Base-by-base conservation (phyloP, 2,329 filamentous ascomycete species). In the Nemania diffusa region DNA sequence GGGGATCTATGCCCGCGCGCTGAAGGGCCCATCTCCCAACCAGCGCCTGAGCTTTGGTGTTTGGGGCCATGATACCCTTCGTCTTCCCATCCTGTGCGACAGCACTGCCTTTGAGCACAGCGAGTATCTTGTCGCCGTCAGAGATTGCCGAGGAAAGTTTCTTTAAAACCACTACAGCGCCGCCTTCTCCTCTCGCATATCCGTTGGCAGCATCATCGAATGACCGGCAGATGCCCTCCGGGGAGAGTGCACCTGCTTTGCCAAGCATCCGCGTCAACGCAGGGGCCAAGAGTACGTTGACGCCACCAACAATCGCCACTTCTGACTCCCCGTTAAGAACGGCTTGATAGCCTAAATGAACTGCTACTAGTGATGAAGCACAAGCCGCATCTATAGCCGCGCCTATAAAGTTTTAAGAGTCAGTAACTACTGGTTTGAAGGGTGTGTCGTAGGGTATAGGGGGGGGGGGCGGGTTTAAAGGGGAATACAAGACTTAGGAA, bases 401-500 rank as follows among this genome's bases (percentile, higher is more conserved):
- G 20, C 51, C 37, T 40, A 5, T 40, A 40, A 15, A 13, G 8
- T 15, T 13, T 40, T 13, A n/a, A n/a, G 15, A 17, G 11, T 40
- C 17, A 40, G 37, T 40, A 40, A 40, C 11, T 5, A 17, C 17
- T 40, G 4, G 15, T 40, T 13, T 40, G 13, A 40, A 17, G 37
- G 8, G 11, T 17, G 17, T 40, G 37, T 40, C n/a, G n/a, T n/a
- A n/a, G n/a, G n/a, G 17, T 13, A 40, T 11, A 40, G 11, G 11
- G 5, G 17, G 15, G 15, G 15, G 5, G 17, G 17, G 5, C 32
- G 32, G 32, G 32, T 11, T 34, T 5, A 34, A 34, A 34, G 5
- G 32, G 32, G 32, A 11, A 34, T n/a, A n/a, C n/a, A n/a, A n/a
- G n/a, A 34, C 11, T 79, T 78, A 7, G 79, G 74, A 7, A 81